A percentile compares a stretch with the other conserved stretches of the same genome.
phyloP scores from a whole-genome alignment of 768 basidiomycete species.

The Cystofilobasidium bisporidii region DNA sequence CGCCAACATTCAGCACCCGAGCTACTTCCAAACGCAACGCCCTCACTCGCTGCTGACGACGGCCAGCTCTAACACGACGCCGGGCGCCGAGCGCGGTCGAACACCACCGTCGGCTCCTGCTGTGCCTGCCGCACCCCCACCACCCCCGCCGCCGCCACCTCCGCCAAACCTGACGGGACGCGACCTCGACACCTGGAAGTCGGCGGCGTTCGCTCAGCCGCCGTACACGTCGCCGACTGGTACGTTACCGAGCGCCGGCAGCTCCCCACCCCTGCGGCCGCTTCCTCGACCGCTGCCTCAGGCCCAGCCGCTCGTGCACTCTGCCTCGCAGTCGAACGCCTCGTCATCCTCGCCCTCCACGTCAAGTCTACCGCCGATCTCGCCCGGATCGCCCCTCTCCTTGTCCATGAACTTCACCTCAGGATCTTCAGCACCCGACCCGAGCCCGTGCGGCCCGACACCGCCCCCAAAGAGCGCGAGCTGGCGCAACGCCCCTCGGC shows the following conservation, averaged over 20 bases:
- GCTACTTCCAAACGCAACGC: not conserved
- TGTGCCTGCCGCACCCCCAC: not conserved
- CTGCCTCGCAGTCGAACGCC: not conserved
- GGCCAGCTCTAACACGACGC: not conserved
- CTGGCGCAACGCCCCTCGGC: not conserved
- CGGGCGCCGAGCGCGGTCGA: not conserved
- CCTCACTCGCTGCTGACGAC: not conserved
- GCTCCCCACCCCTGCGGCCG: not conserved
- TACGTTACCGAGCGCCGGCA: not conserved
- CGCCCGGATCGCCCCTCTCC: slow-evolving; percentile 13
- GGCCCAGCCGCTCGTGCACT: not conserved
- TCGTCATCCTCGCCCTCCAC: slow-evolving; percentile 4
- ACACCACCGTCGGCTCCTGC: too few relatives aligned
- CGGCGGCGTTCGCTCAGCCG: not conserved
- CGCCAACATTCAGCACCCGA: not conserved
- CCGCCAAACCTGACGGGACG: slow-evolving; percentile 7
- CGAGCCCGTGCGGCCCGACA: not conserved
- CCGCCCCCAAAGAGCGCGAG: slow-evolving; percentile 13
- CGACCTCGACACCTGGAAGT: not conserved
- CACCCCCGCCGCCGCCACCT: not conserved
- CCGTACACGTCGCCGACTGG: not conserved
- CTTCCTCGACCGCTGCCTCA: not conserved
- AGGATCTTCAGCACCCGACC: not conserved
- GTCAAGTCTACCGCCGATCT: slow-evolving; percentile 11
- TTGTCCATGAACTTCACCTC: not conserved